Percentiles rank a stretch among this genome's conserved stretches.
These are phyloP conservation scores for Phaffomyces thermotolerans DNA, from an alignment of 805 yeast species.

Conservation along the genomic window DNA sequence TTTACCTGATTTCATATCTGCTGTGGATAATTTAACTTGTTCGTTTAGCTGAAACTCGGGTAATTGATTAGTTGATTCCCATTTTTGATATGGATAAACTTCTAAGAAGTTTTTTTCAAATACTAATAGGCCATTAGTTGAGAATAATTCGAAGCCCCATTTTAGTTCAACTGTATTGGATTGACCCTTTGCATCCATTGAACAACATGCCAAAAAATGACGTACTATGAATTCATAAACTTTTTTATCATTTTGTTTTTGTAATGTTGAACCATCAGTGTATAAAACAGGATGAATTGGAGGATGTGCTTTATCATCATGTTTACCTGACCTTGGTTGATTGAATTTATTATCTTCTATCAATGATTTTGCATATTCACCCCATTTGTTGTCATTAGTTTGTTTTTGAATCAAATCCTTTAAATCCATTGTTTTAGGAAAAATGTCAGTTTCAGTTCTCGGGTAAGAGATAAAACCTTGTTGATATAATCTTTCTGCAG, in stretches of 20 bases:
- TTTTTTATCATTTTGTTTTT: constrained; percentile 43
- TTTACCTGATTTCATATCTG: constrained; percentile 61
- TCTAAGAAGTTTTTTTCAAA: constrained; percentile 71
- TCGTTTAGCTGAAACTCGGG: constrained; percentile 61
- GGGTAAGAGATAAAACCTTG: constrained; percentile 90
- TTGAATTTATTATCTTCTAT: constrained; percentile 37
- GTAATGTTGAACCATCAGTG: constrained; percentile 23
- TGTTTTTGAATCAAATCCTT: constrained; percentile 56
- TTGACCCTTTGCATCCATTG: constrained; percentile 81
- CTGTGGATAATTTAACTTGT: constrained; percentile 43
- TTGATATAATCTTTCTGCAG: constrained; percentile 82
- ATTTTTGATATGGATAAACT: constrained; percentile 67
- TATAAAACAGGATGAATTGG: constrained; percentile 86
- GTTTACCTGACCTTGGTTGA: constrained; percentile 72
- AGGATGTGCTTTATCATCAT: constrained; percentile 96
- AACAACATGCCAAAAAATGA: constrained; percentile 86
- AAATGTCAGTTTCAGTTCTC: constrained; percentile 92
- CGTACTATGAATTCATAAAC: constrained; percentile 85
- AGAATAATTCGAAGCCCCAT: constrained; percentile 77
- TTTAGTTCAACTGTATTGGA: constrained; percentile 51
- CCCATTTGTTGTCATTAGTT: constrained; percentile 53
- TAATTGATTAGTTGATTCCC: constrained; percentile 60
- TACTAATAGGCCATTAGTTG: constrained; percentile 69
- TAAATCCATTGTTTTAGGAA: constrained; percentile 72
- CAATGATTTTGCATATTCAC: constrained; percentile 50